Conservation (phyloP, 768 basidiomycete genomes). For the Sutorius australiensis region DNA sequence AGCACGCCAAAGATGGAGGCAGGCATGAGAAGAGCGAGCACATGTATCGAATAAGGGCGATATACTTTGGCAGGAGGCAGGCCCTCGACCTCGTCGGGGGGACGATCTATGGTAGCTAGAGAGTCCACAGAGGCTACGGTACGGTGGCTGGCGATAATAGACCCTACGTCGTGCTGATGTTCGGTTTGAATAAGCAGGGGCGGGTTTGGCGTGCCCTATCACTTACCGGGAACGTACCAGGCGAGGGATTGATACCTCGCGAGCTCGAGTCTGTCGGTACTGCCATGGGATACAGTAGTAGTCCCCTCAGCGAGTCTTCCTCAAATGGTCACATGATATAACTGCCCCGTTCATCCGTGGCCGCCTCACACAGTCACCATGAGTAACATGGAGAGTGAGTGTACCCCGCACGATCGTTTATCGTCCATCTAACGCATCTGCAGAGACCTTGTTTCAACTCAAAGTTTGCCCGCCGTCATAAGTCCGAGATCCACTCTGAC, state of each 20-base stretch:
- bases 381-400: slow-evolving; percentile 90
- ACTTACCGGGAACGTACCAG: neutral
- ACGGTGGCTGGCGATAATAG: slow-evolving; percentile 33
- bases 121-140: slow-evolving; percentile 34
- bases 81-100: slow-evolving; percentile 33
- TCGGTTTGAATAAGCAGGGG: neutral
- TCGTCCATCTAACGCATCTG: slow-evolving; percentile 4
- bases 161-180: slow-evolving; percentile 30
- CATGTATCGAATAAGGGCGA: slow-evolving; percentile 56
- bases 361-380: slow-evolving; percentile 34
- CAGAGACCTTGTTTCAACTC: slow-evolving; percentile 98
- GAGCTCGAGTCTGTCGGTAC: neutral
- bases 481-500: slow-evolving; percentile 13
- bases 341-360: neutral
- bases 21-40: slow-evolving; percentile 71
- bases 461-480: slow-evolving; percentile 55
- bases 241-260: neutral
- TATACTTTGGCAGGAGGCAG: slow-evolving; percentile 37
- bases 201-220: neutral
- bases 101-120: slow-evolving; percentile 41
- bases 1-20: slow-evolving; percentile 84
- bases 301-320: neutral
- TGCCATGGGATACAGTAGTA: neutral
- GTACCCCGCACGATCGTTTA: neutral
- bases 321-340: slow-evolving; percentile 11